Base-by-base conservation (phyloP, 805 yeast species). In the Ogataea parapolymorpha region DNA sequence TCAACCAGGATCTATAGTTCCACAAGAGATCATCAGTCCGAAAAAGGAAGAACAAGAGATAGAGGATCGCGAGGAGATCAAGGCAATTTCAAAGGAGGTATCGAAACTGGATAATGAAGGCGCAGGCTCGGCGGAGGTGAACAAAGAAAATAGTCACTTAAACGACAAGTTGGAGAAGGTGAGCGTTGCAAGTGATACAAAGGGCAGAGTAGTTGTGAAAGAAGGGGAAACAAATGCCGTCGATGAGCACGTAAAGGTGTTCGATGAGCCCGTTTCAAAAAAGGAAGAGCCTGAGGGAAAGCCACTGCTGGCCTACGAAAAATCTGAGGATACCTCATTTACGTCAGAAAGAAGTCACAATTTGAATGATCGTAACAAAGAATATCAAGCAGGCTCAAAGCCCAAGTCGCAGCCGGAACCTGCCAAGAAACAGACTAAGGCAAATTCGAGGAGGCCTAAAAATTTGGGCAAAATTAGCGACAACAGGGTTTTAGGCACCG, bases 381-480 rank as follows among this genome's bases (percentile, higher is more conserved):
- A 20, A 2, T 20, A 20, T 7, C 22, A 20, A 20, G 9, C 22
- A 20, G 22, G 22, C 8, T 7, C 22, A 20, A 20, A 20, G 8
- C 10, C 22, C 10, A 7, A 6, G 22, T 20, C 22, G 3, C 6
- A 20, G 3, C 22, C 9, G 7, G 27, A 24, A 6, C 27, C 20
- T 5, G 29, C 14, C 2, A 24, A 23, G 7, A 30, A 18, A 20
- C 28, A 10, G 18, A 13, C 20, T 5, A 35, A 20, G 32, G 20
- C 16, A 5, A 18, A 32, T 12, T 48, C 51, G 8, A 48, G 45
- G 27, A 34, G 46, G 16, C 51, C 49, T 11, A 40, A 35, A 8
- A 48, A 26, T 25, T 24, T 48, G 18, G 38, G 38, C 8, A 45
- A 48, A 20, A 44, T 45, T 11, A 37, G 41, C 23, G 49, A 44